These are phyloP conservation scores for Elongisporangium anandrum DNA, from an alignment of 352 stramenopile species.

Conservation along the genomic window DNA sequence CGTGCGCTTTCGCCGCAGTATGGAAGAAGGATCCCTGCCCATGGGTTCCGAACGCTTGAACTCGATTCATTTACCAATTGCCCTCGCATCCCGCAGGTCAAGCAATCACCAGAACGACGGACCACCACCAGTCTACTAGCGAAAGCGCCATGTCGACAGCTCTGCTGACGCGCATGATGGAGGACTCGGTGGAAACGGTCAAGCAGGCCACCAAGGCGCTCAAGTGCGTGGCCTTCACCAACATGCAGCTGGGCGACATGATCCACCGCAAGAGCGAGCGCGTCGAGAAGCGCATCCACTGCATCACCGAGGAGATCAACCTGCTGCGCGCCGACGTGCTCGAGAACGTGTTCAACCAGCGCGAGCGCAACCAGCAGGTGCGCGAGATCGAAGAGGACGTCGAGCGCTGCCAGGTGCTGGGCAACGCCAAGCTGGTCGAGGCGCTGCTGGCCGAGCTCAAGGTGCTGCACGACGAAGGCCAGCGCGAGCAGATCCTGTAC, in stretches of 20 bases:
- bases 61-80: background rate
- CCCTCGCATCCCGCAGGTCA: background rate
- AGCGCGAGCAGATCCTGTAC: slow-evolving; percentile 36
- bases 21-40: background rate
- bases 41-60: background rate
- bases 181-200: slow-evolving; percentile 31
- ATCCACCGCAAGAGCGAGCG: slow-evolving; percentile 47
- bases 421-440: slow-evolving; percentile 40
- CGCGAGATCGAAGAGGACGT: slow-evolving; percentile 49
- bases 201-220: slow-evolving; percentile 65
- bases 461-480: slow-evolving; percentile 41
- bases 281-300: slow-evolving; percentile 31
- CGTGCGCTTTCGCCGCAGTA: background rate
- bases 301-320: slow-evolving; percentile 46
- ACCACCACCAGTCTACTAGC: background rate
- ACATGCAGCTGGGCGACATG: slow-evolving; percentile 56
- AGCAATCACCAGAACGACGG: background rate
- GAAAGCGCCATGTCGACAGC: slow-evolving; percentile 15
- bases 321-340: slow-evolving; percentile 40
- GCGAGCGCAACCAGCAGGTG: slow-evolving; percentile 37
- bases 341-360: slow-evolving; percentile 48
- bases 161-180: slow-evolving; percentile 18
- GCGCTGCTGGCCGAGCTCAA: slow-evolving; percentile 44
- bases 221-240: slow-evolving; percentile 58
- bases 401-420: slow-evolving; percentile 45